These are phyloP conservation scores for Wolfiporia cocos DNA, from an alignment of 1,284 basidiomycete genomes.

Conservation along the genomic window DNA sequence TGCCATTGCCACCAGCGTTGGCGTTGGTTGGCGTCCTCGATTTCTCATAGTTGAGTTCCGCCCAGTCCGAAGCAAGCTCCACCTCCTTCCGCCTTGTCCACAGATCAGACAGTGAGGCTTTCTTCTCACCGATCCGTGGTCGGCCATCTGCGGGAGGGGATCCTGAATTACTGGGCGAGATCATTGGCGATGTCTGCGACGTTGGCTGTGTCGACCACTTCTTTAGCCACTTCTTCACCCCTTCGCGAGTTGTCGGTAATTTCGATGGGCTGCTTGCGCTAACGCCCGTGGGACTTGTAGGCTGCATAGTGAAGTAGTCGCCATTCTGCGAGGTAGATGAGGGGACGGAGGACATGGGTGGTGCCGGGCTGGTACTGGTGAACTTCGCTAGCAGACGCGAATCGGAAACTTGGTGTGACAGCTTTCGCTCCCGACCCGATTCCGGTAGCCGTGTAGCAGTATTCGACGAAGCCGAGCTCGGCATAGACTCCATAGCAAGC, in stretches of 20 bases:
- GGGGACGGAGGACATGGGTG: slow-evolving; percentile 35
- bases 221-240: slow-evolving; percentile 71
- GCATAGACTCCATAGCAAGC: slow-evolving; percentile 36
- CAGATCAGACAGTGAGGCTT: slow-evolving; percentile 60
- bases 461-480: slow-evolving; percentile 42
- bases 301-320: slow-evolving; percentile 40
- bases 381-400: slow-evolving; percentile 52
- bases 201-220: slow-evolving; percentile 47
- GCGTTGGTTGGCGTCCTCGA: slow-evolving; percentile 40
- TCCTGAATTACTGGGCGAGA: slow-evolving; percentile 29
- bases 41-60: slow-evolving; percentile 45
- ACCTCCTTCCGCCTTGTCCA: slow-evolving; percentile 46
- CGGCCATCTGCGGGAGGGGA: slow-evolving; percentile 25
- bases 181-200: slow-evolving; percentile 33
- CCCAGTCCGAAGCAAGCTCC: slow-evolving; percentile 55
- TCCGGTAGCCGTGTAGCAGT: slow-evolving; percentile 50
- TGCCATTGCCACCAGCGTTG: slow-evolving; percentile 32
- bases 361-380: slow-evolving; percentile 29
- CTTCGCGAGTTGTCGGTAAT: slow-evolving; percentile 66
- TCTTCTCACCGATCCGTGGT: slow-evolving; percentile 36
- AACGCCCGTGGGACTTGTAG: slow-evolving; percentile 31
- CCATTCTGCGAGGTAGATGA: slow-evolving; percentile 39
- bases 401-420: slow-evolving; percentile 68
- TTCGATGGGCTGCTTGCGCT: slow-evolving; percentile 39
- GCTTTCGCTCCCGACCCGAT: slow-evolving; percentile 45